A percentile compares a stretch with the other conserved stretches of the same genome.
Conservation (phyloP, 2,329 filamentous ascomycete species). For the Neopestalotiopsis clavispora region DNA sequence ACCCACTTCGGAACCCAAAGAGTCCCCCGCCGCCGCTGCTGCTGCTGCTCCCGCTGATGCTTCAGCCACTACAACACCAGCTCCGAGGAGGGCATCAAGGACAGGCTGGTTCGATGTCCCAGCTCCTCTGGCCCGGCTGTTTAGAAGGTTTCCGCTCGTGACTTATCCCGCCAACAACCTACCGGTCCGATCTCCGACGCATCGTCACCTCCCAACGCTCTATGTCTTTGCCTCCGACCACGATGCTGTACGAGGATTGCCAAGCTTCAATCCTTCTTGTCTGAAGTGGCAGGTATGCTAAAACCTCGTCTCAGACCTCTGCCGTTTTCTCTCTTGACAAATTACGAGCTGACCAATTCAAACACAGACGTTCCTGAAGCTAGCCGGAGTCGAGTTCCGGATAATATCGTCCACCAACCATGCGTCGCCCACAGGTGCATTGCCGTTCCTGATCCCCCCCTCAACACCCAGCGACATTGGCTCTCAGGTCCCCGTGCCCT, state of each 20-base stretch:
- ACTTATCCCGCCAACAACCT: slow-evolving; percentile 78
- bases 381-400: slow-evolving; percentile 71
- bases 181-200: slow-evolving; percentile 52
- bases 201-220: slow-evolving; percentile 58
- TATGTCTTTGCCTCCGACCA: slow-evolving; percentile 76
- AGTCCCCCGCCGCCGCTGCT: not conserved
- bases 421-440: slow-evolving; percentile 84
- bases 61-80: slow-evolving; percentile 16
- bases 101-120: slow-evolving; percentile 65
- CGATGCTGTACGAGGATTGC: slow-evolving; percentile 64
- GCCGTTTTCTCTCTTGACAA: not conserved
- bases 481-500: slow-evolving; percentile 54
- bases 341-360: not conserved
- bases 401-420: slow-evolving; percentile 84
- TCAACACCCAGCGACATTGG: slow-evolving; percentile 37
- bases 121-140: slow-evolving; percentile 77
- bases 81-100: slow-evolving; percentile 27
- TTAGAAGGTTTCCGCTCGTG: slow-evolving; percentile 80
- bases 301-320: not conserved
- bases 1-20: not conserved
- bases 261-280: slow-evolving; percentile 91
- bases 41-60: not conserved
- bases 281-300: slow-evolving; percentile 89
- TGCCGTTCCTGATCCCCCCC: slow-evolving; percentile 81
- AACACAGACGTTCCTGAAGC: slow-evolving; percentile 77